Percentiles rank a stretch among this genome's conserved stretches.
phyloP scores from a whole-genome alignment of 140 eudicot species.

The Ambrosia hybrid region DNA sequence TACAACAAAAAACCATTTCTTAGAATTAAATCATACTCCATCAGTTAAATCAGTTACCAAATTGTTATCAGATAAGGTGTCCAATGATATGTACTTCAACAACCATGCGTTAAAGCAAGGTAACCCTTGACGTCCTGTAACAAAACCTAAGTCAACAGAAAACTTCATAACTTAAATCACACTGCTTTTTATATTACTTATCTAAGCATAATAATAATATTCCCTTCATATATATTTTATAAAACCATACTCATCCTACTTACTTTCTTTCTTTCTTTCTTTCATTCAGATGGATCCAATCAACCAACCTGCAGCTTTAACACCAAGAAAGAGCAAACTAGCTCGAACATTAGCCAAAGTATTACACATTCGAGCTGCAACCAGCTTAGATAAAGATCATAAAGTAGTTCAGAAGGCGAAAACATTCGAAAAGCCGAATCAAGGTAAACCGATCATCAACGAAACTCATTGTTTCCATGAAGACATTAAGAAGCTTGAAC shows the following conservation, averaged over 20 bases:
- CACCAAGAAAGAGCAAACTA: constrained; percentile 57
- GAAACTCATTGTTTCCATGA: not conserved
- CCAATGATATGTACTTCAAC: not conserved
- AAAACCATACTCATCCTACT: constrained; percentile 20
- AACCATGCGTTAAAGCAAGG: not conserved
- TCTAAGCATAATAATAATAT: not conserved
- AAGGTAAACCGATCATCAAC: not conserved
- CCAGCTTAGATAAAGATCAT: constrained; percentile 33
- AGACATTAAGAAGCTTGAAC: constrained; percentile 40
- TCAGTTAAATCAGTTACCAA: constrained; percentile 18
- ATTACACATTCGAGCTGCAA: constrained; percentile 51
- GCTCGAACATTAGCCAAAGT: constrained; percentile 73
- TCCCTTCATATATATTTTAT: constrained; percentile 42
- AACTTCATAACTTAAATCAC: constrained; percentile 40
- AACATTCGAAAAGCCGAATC: constrained; percentile 20
- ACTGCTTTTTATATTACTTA: constrained; percentile 24
- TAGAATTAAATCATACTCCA: constrained; percentile 13
- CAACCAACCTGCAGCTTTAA: constrained; percentile 38
- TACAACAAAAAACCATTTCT: not conserved
- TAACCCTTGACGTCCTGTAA: constrained; percentile 2
- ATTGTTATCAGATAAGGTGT: constrained; percentile 25
- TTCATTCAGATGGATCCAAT: constrained; percentile 64
- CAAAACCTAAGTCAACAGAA: not conserved
- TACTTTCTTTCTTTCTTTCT: constrained; percentile 12
- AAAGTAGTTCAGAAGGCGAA: constrained; percentile 36